phyloP scores from a whole-genome alignment of 805 yeast genomes.

The Teunomyces pallodes region DNA sequence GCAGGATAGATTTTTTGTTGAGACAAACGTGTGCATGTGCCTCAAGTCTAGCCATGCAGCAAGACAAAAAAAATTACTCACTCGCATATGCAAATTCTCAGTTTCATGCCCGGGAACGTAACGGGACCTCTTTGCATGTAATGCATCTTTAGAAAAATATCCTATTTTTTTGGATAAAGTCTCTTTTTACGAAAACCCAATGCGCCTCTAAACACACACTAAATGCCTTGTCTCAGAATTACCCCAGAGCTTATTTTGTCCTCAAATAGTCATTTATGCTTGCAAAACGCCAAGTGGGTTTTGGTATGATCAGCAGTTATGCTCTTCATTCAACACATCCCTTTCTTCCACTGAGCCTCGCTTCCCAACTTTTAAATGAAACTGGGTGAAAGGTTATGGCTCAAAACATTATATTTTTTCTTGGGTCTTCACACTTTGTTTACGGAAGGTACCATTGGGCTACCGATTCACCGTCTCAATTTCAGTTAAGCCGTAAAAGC shows the following conservation, averaged over 20 bases:
- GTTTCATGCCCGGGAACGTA: background rate
- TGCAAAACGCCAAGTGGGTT: background rate
- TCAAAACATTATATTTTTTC: background rate
- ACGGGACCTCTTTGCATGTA: background rate
- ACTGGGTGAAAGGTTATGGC: background rate
- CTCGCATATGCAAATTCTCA: background rate
- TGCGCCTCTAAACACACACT: conserved; percentile 1
- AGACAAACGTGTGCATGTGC: background rate
- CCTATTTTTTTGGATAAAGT: background rate
- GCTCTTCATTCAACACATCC: background rate
- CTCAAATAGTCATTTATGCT: background rate
- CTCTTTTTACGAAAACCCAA: background rate
- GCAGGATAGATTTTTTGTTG: background rate
- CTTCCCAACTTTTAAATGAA: background rate
- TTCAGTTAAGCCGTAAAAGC: background rate
- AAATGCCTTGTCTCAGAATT: background rate
- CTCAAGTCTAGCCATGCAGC: background rate
- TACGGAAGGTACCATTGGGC: background rate
- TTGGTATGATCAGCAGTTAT: background rate
- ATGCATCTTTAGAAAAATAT: background rate
- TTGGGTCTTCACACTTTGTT: background rate
- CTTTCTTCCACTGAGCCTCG: background rate
- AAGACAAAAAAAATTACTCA: background rate
- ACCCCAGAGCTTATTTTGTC: background rate
- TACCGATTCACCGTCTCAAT: background rate